Evolutionary conservation across 2,329 filamentous ascomycete genomes (phyloP), one percentile per base, ranked within the genome.

Genomic region (Colletotrichum lupini): DNA sequence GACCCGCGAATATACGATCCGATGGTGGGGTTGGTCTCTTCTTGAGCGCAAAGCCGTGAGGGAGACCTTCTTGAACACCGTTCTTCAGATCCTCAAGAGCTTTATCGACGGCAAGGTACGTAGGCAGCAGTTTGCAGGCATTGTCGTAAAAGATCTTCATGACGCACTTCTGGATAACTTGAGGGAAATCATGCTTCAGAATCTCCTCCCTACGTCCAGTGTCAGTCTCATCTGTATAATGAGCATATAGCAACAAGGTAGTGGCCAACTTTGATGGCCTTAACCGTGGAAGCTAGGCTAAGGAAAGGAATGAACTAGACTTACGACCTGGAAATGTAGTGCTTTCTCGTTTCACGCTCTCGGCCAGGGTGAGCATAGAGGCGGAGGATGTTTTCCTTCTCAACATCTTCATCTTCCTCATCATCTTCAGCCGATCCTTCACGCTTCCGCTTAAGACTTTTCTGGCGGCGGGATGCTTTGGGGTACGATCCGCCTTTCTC

Each of bases 391-490:
- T 56, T 53, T 1, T 35, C 62, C 24, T 76, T 74, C 73, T 76
- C 74, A 26, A 26, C 24, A 26, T 26, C 30, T 30, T 11, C 30
- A 26, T 26, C 26, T 26, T 32, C 30, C 8, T 32, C 30, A 26
- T 78, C 77, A 9, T 77, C 73, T 49, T 76, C 70, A 4, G 72
- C 59, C n/a, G 76, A 72, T 3, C 71, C 74, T 1, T 77, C 73
- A 19, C 83, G 81, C 76, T 88, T 88, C 14, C 87, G 80, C 76
- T 89, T 89, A 30, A 76, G 76, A 9, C 73, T 77, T 12, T 72
- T 63, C 19, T n/a, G 24, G 19, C 52, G 75, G 5, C 52, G 75
- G 5, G 75, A 58, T 12, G 73, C 76, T 62, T 76, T 80, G 3
- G 83, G 83, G 60, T 88, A 88, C 0, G 77, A 28, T 3, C 75